Evolutionary conservation across 257 asterid species (phyloP).

Genomic region (Solanum boliviense): DNA sequence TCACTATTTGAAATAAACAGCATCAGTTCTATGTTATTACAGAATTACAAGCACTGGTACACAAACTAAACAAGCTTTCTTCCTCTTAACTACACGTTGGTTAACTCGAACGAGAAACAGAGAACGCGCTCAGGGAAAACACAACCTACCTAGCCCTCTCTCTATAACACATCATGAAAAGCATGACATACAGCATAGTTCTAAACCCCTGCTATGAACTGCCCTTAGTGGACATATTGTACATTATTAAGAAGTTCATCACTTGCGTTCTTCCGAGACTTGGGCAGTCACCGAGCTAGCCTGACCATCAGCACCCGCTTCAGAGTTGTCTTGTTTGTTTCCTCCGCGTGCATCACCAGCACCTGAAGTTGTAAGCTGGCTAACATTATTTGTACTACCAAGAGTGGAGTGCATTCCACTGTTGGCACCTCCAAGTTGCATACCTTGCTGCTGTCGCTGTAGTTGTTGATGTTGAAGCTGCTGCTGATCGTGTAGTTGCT

Average conservation of each 20-base stretch:
- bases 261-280: constrained; percentile 34
- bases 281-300: constrained; percentile 21
- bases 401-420: constrained; percentile 33
- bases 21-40: not conserved
- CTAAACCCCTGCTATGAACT: not conserved
- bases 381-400: constrained; percentile 11
- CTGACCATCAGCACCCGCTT: constrained; percentile 27
- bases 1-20: not conserved
- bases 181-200: not conserved
- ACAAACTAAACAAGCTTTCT: not conserved
- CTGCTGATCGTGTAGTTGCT: constrained; percentile 42
- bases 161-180: not conserved
- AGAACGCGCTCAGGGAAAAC: not conserved
- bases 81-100: not conserved
- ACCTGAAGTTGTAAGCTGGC: constrained; percentile 26
- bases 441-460: constrained; percentile 27
- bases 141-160: not conserved
- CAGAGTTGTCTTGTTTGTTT: constrained; percentile 34
- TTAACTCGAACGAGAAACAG: not conserved
- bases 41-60: not conserved
- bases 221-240: not conserved
- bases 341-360: constrained; percentile 23
- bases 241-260: not conserved
- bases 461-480: constrained; percentile 20
- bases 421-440: constrained; percentile 38